phyloP scores from a whole-genome alignment of 208 protist species.

The Leishmania mexicana region DNA sequence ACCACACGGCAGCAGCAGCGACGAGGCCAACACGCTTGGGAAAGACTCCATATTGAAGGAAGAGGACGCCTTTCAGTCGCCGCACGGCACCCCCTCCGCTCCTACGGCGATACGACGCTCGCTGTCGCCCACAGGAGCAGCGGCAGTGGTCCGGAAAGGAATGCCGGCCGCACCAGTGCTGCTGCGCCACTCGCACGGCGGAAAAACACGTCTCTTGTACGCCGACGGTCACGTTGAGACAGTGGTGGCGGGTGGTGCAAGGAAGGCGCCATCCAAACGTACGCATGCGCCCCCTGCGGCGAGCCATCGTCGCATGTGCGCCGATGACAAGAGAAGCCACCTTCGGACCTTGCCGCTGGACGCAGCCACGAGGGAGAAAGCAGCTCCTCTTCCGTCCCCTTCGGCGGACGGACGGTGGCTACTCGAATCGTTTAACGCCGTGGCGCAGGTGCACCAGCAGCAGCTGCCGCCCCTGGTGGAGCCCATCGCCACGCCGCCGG shows the following conservation, averaged over 20 bases:
- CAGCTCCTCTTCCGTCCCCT: background rate
- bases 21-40: background rate
- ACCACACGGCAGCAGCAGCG: background rate
- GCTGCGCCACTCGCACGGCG: conserved; percentile 37
- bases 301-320: background rate
- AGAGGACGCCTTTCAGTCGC: too few species aligned
- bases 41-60: background rate
- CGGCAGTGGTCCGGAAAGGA: background rate
- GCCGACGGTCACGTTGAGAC: conserved; percentile 44
- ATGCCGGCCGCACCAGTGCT: conserved; percentile 23
- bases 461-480: background rate
- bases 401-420: background rate
- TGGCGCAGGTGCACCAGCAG: conserved; percentile 11
- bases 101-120: background rate
- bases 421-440: conserved; percentile 15
- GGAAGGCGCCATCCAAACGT: background rate
- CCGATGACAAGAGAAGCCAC: background rate
- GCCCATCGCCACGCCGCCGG: background rate
- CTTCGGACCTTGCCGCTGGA: background rate
- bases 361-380: background rate
- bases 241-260: background rate
- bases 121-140: background rate
- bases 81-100: background rate
- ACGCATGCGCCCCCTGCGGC: background rate
- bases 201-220: conserved; percentile 46